Evolutionary conservation across 1,284 basidiomycete species (phyloP).

Genomic region (Cutaneotrichosporon mucoides): DNA sequence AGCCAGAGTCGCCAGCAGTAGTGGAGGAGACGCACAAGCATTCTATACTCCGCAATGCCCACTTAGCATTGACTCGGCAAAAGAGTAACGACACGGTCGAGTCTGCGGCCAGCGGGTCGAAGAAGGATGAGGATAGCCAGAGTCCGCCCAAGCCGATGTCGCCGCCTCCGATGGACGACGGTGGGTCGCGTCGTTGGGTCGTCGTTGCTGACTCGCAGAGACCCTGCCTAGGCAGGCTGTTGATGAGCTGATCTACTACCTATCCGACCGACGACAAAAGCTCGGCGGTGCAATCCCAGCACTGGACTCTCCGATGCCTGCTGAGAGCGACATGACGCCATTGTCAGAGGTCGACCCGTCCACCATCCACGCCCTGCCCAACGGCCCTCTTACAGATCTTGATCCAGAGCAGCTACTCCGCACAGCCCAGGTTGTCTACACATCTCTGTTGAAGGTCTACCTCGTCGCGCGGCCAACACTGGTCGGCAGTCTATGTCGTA

Average conservation of each 20-base stretch:
- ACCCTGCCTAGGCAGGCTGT: constrained; percentile 40
- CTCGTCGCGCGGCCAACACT: constrained; percentile 76
- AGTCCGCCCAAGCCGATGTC: constrained; percentile 5
- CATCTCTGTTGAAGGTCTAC: constrained; percentile 91
- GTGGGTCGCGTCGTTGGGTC: neutral
- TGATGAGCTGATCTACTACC: constrained; percentile 54
- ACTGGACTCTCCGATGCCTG: constrained; percentile 64
- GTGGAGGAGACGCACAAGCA: constrained; percentile 1
- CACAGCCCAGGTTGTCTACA: constrained; percentile 91
- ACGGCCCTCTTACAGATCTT: constrained; percentile 63
- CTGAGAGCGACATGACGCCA: constrained; percentile 38
- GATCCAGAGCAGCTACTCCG: constrained; percentile 74
- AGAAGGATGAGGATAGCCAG: constrained; percentile 2
- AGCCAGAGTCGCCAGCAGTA: constrained; percentile 22
- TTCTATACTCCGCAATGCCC: constrained; percentile 7
- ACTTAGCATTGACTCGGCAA: constrained; percentile 27
- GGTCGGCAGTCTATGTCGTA: constrained; percentile 80
- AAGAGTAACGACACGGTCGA: constrained; percentile 38
- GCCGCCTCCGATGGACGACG: constrained; percentile 3
- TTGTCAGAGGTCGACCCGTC: constrained; percentile 54
- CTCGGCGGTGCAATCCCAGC: constrained; percentile 67
- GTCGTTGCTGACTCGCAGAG: neutral
- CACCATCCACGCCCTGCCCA: constrained; percentile 65
- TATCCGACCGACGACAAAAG: constrained; percentile 81
- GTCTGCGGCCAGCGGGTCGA: constrained; percentile 7